A percentile compares a stretch with the other conserved stretches of the same genome.
Evolutionary conservation across 208 protist species (phyloP).

Genomic region (Acanthamoeba castellanii): DNA sequence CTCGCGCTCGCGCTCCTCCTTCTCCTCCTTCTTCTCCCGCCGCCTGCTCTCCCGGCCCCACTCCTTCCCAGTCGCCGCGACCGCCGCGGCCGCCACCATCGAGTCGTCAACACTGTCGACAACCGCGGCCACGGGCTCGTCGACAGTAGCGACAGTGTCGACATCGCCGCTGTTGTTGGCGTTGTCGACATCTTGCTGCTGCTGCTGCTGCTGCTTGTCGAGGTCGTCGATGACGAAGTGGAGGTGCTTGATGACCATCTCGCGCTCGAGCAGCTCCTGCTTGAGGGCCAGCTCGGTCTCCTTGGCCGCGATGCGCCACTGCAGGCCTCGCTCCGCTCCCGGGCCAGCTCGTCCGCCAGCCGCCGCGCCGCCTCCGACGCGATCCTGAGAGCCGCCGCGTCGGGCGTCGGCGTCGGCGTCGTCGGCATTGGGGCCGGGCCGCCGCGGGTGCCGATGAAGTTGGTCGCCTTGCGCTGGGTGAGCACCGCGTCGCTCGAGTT

Average conservation of each 20-base stretch:
- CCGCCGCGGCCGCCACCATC: too few species aligned
- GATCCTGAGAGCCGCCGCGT: not conserved
- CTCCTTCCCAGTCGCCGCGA: not conserved
- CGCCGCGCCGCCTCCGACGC: not conserved
- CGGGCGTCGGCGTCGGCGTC: not conserved
- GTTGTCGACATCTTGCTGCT: not conserved
- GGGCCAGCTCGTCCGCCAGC: not conserved
- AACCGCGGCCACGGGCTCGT: not conserved
- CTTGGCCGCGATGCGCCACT: not conserved
- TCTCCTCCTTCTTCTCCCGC: not conserved
- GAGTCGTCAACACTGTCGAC: not conserved
- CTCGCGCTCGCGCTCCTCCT: not conserved
- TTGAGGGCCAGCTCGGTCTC: not conserved
- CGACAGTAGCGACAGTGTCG: not conserved
- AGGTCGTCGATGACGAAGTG: not conserved
- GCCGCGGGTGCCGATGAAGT: not conserved
- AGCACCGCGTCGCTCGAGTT: not conserved
- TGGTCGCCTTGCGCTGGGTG: not conserved
- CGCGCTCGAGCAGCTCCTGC: not conserved
- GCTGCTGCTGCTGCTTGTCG: not conserved
- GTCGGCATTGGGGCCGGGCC: not conserved
- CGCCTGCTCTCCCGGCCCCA: slow-evolving; percentile 1
- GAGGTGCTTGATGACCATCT: slow-evolving; percentile 14
- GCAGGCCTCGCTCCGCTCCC: not conserved
- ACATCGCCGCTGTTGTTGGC: not conserved